Evolutionary conservation across 164 flowering plant genomes (phyloP).

Genomic region (Brasenia schreberi): DNA sequence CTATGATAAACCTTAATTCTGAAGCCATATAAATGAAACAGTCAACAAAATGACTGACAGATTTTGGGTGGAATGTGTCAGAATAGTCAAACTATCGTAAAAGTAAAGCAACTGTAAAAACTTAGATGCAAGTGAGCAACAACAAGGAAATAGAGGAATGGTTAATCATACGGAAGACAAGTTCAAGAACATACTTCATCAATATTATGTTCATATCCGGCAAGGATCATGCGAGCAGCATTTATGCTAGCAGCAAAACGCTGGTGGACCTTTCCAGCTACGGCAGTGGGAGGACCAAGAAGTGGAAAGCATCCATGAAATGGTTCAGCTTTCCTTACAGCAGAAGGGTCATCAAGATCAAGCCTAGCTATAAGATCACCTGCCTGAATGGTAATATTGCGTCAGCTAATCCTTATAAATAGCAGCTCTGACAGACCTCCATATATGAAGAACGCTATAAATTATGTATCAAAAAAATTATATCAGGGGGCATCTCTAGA

Average conservation of each 20-base stretch:
- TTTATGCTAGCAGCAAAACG: conserved; percentile 89
- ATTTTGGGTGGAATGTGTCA: too few species aligned
- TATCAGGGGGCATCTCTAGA: too few species aligned
- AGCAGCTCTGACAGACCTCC: too few species aligned
- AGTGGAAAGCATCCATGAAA: conserved; percentile 85
- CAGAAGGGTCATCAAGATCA: conserved; percentile 97
- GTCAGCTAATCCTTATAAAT: neutral
- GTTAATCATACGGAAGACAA: neutral
- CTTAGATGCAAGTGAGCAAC: too few species aligned
- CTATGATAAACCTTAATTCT: too few species aligned
- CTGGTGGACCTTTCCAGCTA: conserved; percentile 96
- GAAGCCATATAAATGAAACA: too few species aligned
- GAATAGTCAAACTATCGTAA: too few species aligned
- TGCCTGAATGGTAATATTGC: conserved; percentile 31
- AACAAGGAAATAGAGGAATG: too few species aligned
- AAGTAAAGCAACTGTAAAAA: too few species aligned
- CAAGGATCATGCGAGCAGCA: conserved; percentile 93
- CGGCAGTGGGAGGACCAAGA: conserved; percentile 88
- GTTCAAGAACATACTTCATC: conserved; percentile 52
- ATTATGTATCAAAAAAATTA: too few species aligned
- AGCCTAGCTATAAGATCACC: conserved; percentile 94
- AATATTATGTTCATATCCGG: conserved; percentile 92
- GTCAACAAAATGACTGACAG: too few species aligned
- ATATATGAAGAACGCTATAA: too few species aligned
- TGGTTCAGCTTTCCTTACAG: conserved; percentile 98